Evolutionary conservation across 2,329 filamentous ascomycete species (phyloP).

Genomic region (Ophiocordyceps sinensis): DNA sequence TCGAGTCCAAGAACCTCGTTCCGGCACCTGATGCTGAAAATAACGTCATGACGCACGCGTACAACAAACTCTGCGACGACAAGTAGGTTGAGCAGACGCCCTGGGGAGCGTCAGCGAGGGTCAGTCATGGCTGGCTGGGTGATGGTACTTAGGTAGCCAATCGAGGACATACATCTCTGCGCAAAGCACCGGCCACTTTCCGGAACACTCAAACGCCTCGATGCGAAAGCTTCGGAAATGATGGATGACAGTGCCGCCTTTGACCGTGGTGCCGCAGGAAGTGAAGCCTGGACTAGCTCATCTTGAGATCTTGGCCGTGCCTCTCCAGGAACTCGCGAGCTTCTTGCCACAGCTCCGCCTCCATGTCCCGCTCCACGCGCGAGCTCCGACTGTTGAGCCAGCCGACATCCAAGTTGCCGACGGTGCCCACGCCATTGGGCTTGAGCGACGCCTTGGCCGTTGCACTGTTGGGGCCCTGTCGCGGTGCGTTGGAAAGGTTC

Average conservation of each 20-base stretch:
- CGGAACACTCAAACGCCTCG: no score
- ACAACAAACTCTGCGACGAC: conserved; percentile 4
- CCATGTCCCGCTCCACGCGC: conserved; percentile 70
- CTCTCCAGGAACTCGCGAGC: conserved; percentile 22
- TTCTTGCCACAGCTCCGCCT: conserved; percentile 58
- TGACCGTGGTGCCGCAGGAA: neutral
- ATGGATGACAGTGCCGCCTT: no score
- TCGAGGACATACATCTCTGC: no score
- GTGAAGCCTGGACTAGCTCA: neutral
- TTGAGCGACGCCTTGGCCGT: conserved; percentile 31
- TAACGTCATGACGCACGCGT: conserved; percentile 3
- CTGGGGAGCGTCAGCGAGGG: no score
- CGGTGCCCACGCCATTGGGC: conserved; percentile 39
- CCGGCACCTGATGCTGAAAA: neutral
- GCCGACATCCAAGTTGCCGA: conserved; percentile 61
- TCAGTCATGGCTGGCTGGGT: no score
- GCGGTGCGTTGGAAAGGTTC: conserved; percentile 24
- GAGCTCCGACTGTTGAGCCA: conserved; percentile 80
- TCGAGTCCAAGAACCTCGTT: conserved; percentile 1
- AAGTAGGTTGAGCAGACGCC: no score
- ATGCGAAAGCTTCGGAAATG: no score
- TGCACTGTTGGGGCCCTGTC: conserved; percentile 13
- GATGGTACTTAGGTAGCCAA: no score
- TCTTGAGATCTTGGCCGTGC: conserved; percentile 7
- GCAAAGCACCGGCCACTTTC: no score